These are phyloP conservation scores for Phytophthora fragariaefolia DNA, from an alignment of 352 stramenopile species.

Conservation along the genomic window DNA sequence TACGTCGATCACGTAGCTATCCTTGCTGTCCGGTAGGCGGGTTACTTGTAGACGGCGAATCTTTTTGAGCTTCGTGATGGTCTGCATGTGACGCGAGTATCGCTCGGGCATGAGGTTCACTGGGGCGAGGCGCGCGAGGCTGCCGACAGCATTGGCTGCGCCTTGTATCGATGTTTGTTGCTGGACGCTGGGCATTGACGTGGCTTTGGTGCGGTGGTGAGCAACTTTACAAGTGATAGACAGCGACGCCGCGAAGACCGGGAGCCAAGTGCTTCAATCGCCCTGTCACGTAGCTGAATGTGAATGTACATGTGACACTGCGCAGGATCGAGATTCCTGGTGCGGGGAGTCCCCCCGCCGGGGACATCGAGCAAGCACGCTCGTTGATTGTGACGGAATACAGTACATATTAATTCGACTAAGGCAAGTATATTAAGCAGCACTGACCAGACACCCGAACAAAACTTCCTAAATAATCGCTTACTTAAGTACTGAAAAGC, in stretches of 20 bases:
- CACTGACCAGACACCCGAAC: no score
- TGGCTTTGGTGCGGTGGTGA: background rate
- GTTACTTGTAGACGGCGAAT: constrained; percentile 16
- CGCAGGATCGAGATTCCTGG: no score
- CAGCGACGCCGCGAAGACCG: no score
- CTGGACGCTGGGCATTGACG: background rate
- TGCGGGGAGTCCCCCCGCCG: no score
- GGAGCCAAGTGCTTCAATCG: no score
- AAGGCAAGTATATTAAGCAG: no score
- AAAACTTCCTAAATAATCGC: no score
- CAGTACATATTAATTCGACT: no score
- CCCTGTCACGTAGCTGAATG: background rate
- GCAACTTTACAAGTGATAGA: background rate
- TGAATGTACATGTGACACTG: background rate
- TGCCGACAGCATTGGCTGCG: no score
- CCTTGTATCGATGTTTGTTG: background rate
- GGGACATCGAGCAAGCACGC: no score
- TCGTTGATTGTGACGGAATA: no score
- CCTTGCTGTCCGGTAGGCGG: background rate
- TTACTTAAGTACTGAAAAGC: no score
- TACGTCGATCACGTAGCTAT: constrained; percentile 19
- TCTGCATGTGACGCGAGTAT: background rate
- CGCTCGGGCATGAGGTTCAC: background rate
- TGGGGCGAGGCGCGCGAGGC: background rate
- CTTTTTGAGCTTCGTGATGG: constrained; percentile 19